Base-by-base conservation (phyloP, 2,329 filamentous ascomycete genomes). In the Ilyonectria sp. region DNA sequence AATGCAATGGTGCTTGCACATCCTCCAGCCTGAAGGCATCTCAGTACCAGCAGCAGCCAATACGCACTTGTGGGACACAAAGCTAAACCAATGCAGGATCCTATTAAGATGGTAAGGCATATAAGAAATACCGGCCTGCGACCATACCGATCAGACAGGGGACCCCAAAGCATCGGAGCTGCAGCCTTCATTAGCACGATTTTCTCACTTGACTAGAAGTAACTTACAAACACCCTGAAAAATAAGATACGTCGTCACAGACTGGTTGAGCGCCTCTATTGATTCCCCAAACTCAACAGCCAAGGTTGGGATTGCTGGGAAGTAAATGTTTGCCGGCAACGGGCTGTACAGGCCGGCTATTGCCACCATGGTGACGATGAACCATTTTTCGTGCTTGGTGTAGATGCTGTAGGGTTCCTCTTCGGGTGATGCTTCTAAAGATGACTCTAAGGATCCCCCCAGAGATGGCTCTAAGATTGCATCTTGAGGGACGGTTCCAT, bases 1-100 rank as follows among this genome's bases (percentile, higher is more conserved):
- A 81, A 57, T 0, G 79, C 78, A 55, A 81, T 79, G 2, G 74
- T 80, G 62, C 79, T 81, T 1, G 79, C 78, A 58, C 79, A 79
- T 2, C 79, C 79, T 1, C 75, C 73, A 0, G 78, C 74, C 44
- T 81, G 79, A 3, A 81, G 58, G 13, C 71, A 72, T 7, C 79
- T 69, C 2, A 81, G 69, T 13, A 80, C 62, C 4, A 80, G 69
- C 10, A 80, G 58, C 17, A 80, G 68, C 79, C 79, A 80, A 58
- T 78, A 80, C 3, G 77, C 74, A 15, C 60, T 53, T 0, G 74
- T 75, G 0, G 77, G 78, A n/a, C 78, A 79, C 0, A 80, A 58
- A 0, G 78, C 78, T 35, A 81, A 69, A 2, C 79, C 78, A 6
- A 80, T 69, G 49, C 79, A 78, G 0, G 79, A 76, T 7, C 74